Conservation (phyloP, 306 rosid species). For the Inga leiocalycina region DNA sequence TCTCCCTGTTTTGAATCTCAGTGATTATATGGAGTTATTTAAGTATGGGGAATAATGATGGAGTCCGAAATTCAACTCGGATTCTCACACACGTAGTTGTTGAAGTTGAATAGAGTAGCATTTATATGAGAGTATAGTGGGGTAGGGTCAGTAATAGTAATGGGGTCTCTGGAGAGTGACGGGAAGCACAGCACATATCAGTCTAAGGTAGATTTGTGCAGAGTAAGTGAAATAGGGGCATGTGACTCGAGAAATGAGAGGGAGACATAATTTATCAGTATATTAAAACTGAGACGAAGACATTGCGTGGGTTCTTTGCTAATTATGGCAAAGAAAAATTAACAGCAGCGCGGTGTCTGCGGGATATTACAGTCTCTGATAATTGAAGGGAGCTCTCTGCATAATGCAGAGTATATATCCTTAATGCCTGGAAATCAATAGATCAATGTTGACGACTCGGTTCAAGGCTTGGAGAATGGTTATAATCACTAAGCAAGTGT, state of each 20-base stretch:
- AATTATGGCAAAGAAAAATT: slow-evolving; percentile 26
- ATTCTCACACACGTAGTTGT: not conserved
- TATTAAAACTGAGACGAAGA: slow-evolving; percentile 22
- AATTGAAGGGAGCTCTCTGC: slow-evolving; percentile 32
- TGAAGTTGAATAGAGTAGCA: not conserved
- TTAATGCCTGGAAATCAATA: not conserved
- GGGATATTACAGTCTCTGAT: slow-evolving; percentile 12
- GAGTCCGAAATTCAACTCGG: not conserved
- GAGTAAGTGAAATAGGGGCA: slow-evolving; percentile 5
- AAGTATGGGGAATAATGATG: not conserved
- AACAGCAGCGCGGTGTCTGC: slow-evolving; percentile 8
- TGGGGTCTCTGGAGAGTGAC: slow-evolving; percentile 41
- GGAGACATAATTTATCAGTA: slow-evolving; percentile 19
- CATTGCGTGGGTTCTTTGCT: slow-evolving; percentile 35
- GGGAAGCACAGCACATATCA: slow-evolving; percentile 3
- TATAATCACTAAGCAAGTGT: not conserved
- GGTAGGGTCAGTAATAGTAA: slow-evolving; percentile 36
- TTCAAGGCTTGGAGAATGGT: not conserved
- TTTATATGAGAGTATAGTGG: not conserved
- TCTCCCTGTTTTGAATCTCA: not conserved
- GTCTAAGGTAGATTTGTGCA: slow-evolving; percentile 35
- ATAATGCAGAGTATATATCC: not conserved
- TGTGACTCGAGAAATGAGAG: slow-evolving; percentile 13
- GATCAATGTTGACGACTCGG: not conserved
- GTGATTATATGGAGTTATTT: not conserved